Evolutionary conservation across 1,284 basidiomycete genomes (phyloP).

Genomic region (Puccinia polysora): DNA sequence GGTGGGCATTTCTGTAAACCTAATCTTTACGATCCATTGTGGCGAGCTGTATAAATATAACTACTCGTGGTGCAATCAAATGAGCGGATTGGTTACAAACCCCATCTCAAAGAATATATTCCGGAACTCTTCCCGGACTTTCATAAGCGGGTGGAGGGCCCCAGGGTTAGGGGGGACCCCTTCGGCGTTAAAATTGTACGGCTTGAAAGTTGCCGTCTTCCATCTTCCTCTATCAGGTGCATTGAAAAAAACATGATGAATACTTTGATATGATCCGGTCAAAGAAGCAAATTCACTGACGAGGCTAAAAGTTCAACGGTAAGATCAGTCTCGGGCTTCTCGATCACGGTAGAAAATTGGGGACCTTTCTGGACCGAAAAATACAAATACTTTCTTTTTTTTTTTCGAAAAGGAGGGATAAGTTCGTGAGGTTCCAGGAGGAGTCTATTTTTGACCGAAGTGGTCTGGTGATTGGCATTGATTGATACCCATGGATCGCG

Average conservation of each 20-base stretch:
- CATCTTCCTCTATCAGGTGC: constrained; percentile 67
- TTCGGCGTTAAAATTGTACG: constrained; percentile 98
- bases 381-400: constrained; percentile 81
- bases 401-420: background rate
- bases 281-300: no score
- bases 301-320: constrained; percentile 90
- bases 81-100: constrained; percentile 57
- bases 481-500: no score
- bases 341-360: constrained; percentile 84
- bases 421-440: no score
- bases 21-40: constrained; percentile 53
- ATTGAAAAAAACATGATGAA: constrained; percentile 2
- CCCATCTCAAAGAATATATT: constrained; percentile 99
- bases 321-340: constrained; percentile 95
- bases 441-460: no score
- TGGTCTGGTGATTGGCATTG: no score
- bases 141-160: constrained; percentile 89
- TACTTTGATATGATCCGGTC: no score
- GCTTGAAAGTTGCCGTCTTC: constrained; percentile 89
- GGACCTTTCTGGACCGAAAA: constrained; percentile 82
- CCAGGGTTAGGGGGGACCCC: constrained; percentile 82
- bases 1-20: constrained; percentile 99
- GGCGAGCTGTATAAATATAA: background rate
- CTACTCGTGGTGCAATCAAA: background rate
- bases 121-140: constrained; percentile 95